phyloP scores from a whole-genome alignment of 2,329 filamentous ascomycete species.

The Pyrenophora graminea region DNA sequence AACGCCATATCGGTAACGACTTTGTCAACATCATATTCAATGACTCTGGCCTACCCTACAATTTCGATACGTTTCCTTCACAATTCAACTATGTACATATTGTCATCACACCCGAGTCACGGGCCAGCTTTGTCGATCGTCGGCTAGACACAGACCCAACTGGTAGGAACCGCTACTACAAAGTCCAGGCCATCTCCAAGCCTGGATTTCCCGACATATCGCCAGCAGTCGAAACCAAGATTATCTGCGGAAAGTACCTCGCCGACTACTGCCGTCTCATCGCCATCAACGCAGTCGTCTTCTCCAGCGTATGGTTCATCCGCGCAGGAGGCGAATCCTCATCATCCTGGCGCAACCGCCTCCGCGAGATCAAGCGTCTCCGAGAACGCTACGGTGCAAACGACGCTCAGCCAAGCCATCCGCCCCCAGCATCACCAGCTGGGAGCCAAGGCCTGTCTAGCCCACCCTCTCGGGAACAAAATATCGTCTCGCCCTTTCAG shows the following conservation, averaged over 20 bases:
- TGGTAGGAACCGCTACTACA: conserved; percentile 68
- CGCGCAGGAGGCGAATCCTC: conserved; percentile 79
- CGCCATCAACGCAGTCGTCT: conserved; percentile 90
- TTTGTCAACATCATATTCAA: conserved; percentile 99
- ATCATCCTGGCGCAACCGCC: conserved; percentile 85
- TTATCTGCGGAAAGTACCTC: conserved; percentile 80
- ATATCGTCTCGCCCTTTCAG: conserved; percentile 36
- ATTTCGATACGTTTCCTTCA: conserved; percentile 88
- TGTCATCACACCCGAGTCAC: conserved; percentile 86
- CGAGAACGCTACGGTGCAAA: conserved; percentile 60
- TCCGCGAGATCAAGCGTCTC: conserved; percentile 81
- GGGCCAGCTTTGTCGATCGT: conserved; percentile 71
- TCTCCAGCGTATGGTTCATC: conserved; percentile 85
- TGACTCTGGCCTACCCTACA: conserved; percentile 86
- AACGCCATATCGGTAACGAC: conserved; percentile 94
- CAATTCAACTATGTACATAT: conserved; percentile 98
- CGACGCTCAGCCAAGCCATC: conserved; percentile 16
- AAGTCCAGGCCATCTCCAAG: conserved; percentile 86
- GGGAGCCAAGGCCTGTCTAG: conserved; percentile 29
- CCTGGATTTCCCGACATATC: conserved; percentile 90
- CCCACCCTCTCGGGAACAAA: conserved; percentile 36
- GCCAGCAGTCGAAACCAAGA: conserved; percentile 84
- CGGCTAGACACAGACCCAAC: conserved; percentile 49
- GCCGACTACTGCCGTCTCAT: conserved; percentile 85
- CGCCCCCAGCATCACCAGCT: conserved; percentile 30